phyloP scores from a whole-genome alignment of 805 yeast species.

The Starmerella tilneyi region DNA sequence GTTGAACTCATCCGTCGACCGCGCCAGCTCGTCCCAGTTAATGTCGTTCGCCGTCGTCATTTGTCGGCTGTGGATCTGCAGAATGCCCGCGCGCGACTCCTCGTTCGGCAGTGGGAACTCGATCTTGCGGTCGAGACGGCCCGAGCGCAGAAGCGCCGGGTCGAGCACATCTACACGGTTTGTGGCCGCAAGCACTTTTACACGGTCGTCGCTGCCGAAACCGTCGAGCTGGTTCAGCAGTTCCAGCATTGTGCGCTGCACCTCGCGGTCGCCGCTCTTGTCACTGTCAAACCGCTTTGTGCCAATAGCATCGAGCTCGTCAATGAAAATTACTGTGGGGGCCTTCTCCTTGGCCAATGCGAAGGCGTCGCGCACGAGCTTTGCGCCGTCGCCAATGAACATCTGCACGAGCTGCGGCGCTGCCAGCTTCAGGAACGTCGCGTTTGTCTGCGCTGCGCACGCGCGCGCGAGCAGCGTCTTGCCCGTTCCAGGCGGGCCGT shows the following conservation, averaged over 20 bases:
- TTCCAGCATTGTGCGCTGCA: constrained; percentile 98
- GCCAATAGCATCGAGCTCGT: constrained; percentile 97
- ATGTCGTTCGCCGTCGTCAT: constrained; percentile 80
- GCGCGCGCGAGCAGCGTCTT: constrained; percentile 95
- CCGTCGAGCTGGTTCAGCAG: constrained; percentile 95
- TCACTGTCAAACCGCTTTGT: constrained; percentile 96
- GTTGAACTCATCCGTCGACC: constrained; percentile 96
- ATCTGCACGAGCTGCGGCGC: constrained; percentile 98
- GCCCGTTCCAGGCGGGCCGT: constrained; percentile 99
- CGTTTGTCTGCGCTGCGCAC: constrained; percentile 97
- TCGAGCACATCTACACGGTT: constrained; percentile 96
- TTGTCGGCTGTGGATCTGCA: constrained; percentile 94
- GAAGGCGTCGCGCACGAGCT: constrained; percentile 93
- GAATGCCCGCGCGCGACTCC: constrained; percentile 92
- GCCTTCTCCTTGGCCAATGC: constrained; percentile 96
- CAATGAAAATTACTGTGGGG: constrained; percentile 94
- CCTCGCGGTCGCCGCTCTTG: constrained; percentile 96
- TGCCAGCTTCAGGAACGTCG: constrained; percentile 89
- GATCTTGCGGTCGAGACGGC: constrained; percentile 93
- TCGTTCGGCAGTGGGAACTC: constrained; percentile 97
- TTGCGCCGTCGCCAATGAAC: constrained; percentile 98
- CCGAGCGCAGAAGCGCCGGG: constrained; percentile 96
- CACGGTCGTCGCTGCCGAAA: constrained; percentile 93
- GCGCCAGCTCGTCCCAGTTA: constrained; percentile 96
- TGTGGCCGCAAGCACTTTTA: constrained; percentile 95